These are phyloP conservation scores for Carnegiea gigantea DNA, from an alignment of 179 eudicot genomes.

Conservation along the genomic window DNA sequence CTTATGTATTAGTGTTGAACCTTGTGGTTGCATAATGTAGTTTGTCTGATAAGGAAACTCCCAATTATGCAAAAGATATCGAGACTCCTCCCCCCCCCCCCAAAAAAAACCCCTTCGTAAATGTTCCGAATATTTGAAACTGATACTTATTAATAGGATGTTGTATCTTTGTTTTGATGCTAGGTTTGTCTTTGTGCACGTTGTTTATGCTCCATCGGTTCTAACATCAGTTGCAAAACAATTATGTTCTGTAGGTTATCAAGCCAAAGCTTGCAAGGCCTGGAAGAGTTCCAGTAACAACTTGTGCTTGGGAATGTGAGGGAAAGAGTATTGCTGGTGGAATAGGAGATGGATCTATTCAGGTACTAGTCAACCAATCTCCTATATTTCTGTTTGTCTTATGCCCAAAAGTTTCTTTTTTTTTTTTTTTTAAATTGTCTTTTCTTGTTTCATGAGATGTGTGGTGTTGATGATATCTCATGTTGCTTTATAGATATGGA, in stretches of 20 bases:
- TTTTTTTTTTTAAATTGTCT: neutral
- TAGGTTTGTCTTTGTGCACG: neutral
- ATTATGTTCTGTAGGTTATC: slow-evolving; percentile 55
- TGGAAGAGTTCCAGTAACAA: slow-evolving; percentile 85
- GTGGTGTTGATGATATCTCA: slow-evolving; percentile 13
- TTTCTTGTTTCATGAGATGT: neutral
- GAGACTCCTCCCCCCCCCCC: too few relatives aligned
- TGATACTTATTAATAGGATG: neutral
- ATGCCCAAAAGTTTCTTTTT: neutral
- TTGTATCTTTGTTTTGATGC: slow-evolving; percentile 10
- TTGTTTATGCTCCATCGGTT: slow-evolving; percentile 10
- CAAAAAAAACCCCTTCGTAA: neutral
- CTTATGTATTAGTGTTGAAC: neutral
- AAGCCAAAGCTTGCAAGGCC: slow-evolving; percentile 94
- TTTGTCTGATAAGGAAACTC: neutral
- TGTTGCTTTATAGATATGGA: slow-evolving; percentile 66
- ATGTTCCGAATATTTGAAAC: neutral
- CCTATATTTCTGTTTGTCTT: neutral
- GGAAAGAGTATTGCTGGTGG: slow-evolving; percentile 94
- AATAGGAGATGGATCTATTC: slow-evolving; percentile 93
- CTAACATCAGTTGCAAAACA: neutral
- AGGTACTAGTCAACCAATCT: slow-evolving; percentile 44
- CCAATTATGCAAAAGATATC: neutral
- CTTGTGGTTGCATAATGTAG: neutral
- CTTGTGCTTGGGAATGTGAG: slow-evolving; percentile 89